Evolutionary conservation across 768 basidiomycete species (phyloP), one percentile per base, ranked within the genome.

Genomic region (Epithele typhae): DNA sequence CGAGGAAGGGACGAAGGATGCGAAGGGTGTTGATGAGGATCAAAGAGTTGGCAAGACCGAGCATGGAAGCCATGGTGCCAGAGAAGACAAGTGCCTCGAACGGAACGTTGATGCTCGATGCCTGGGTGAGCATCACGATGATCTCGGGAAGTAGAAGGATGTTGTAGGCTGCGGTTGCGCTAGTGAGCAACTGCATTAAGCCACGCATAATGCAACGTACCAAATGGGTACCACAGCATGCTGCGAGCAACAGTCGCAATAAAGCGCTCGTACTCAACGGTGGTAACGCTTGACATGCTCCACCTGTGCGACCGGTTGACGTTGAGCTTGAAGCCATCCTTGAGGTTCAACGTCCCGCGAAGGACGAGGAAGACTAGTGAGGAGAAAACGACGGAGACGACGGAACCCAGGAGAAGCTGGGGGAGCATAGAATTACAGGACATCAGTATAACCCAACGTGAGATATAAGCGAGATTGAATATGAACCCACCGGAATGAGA

Each of bases 11-110:
- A 8, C 71, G 68, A 25, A 89, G 65, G 41, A 84, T 72, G 9
- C 79, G 76, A 59, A 86, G 76, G 9, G 81, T 85, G 58, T 83
- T 85, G 67, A 75, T 79, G 23, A 87, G 71, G n/a, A 88, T 68
- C 8, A 74, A 47, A 22, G 84, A 82, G 55, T 88, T 82, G 19
- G 78, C 77, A 22, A 81, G 54, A 35, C 84, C 87, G 27, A 84
- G 68, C 53, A 76, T 59, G 45, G 72, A 78, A 66, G 70, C 75
- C 54, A 73, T 77, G 14, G 68, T 65, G 40, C 66, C 70, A 1
- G 77, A 76, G 51, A 84, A 75, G 12, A 81, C 71, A 46, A 69
- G 63, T 3, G 62, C 66, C 17, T 64, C 66, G 51, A 70, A 71
- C 1, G 82, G 66, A n/a, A 82, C 74, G 0, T 40, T 24, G 45